Evolutionary conservation across 2,329 filamentous ascomycete genomes (phyloP).

Genomic region (Colletotrichum sp.): DNA sequence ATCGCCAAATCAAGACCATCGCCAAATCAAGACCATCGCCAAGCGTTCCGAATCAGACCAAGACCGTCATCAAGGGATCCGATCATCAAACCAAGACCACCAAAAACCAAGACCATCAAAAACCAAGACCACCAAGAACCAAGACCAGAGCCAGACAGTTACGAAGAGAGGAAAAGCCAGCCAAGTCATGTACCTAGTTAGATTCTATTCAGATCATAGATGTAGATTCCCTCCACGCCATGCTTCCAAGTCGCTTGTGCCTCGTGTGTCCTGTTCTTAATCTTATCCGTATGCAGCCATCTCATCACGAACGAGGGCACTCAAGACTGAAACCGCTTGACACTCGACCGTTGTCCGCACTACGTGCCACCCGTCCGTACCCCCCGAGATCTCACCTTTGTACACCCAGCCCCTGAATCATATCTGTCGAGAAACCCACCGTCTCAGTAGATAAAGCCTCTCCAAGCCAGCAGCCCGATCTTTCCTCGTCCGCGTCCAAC

Average conservation of each 20-base stretch:
- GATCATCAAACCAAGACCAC: too few relatives aligned
- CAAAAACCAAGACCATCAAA: too few relatives aligned
- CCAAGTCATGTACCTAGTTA: background rate
- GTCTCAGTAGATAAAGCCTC: background rate
- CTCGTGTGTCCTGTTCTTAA: fast-evolving
- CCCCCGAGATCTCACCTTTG: background rate
- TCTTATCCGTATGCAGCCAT: background rate
- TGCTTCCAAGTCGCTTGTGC: background rate
- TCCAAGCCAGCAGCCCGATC: background rate
- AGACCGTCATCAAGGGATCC: too few relatives aligned
- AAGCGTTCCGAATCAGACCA: too few relatives aligned
- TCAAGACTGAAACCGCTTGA: background rate
- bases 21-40: too few relatives aligned
- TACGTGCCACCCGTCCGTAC: background rate
- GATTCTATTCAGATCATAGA: background rate
- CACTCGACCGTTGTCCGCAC: background rate
- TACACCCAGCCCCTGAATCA: background rate
- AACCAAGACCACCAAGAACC: too few relatives aligned
- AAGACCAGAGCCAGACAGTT: background rate
- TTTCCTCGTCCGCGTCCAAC: background rate
- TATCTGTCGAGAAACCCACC: background rate
- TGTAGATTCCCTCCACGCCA: background rate
- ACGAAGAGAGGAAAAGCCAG: fast-evolving
- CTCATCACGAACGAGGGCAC: background rate
- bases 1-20: too few relatives aligned